A percentile compares a stretch with the other conserved stretches of the same genome.
Conservation (phyloP, 805 yeast species). For the Saturnispora saitoi region DNA sequence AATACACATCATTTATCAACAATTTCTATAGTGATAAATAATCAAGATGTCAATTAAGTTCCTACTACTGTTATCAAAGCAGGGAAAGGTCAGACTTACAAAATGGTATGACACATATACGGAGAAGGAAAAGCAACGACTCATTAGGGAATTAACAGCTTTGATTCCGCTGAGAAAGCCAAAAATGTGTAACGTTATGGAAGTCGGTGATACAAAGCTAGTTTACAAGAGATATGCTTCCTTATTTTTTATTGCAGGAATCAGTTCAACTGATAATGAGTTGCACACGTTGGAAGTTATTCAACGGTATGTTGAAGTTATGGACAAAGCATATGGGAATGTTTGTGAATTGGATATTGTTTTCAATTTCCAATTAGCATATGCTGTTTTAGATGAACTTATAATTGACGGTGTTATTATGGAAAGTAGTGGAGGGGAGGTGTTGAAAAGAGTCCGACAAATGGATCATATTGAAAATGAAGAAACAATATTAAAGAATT, state of each 20-base stretch:
- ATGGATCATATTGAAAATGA: conserved; percentile 73
- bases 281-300: conserved; percentile 75
- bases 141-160: conserved; percentile 79
- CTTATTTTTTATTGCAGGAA: conserved; percentile 79
- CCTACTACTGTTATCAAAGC: conserved; percentile 76
- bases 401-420: conserved; percentile 81
- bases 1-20: not conserved
- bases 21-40: too few species aligned
- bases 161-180: conserved; percentile 77
- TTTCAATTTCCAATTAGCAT: conserved; percentile 91
- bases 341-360: conserved; percentile 96
- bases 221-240: conserved; percentile 92
- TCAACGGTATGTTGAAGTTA: conserved; percentile 90
- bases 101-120: conserved; percentile 86
- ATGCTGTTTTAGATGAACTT: conserved; percentile 84
- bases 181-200: conserved; percentile 92
- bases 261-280: conserved; percentile 80
- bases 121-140: conserved; percentile 79
- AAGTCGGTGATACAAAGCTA: conserved; percentile 75
- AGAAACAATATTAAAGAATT: conserved; percentile 1
- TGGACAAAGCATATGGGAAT: conserved; percentile 93
- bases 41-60: conserved; percentile 84
- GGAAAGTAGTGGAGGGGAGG: conserved; percentile 76
- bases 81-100: conserved; percentile 87
- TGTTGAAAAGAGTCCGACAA: conserved; percentile 63